Conservation (phyloP, 352 stramenopile genomes). For the Pseudoperonospora humuli region DNA sequence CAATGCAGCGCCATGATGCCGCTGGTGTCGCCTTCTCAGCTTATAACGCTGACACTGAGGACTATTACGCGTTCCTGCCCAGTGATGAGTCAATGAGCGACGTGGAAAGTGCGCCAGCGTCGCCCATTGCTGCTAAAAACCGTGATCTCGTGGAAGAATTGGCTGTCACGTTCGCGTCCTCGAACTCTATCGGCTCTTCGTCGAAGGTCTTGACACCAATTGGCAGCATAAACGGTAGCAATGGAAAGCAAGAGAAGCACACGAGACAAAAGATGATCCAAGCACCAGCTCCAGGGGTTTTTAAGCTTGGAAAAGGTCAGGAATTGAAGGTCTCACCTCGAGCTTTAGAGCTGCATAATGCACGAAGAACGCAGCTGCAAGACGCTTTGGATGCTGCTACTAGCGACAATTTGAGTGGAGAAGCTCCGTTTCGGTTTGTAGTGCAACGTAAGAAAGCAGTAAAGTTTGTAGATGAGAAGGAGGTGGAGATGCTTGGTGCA, state of each 20-base stretch:
- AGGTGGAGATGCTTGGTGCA: not conserved
- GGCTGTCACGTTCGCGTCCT: constrained; percentile 15
- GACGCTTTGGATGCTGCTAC: constrained; percentile 34
- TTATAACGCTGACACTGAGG: constrained; percentile 28
- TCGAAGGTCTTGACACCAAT: constrained; percentile 26
- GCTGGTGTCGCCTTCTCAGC: constrained; percentile 22
- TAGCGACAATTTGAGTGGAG: not conserved
- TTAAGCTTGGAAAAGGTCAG: constrained; percentile 18
- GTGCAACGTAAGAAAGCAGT: constrained; percentile 6
- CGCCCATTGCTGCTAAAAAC: constrained; percentile 1
- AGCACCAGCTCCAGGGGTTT: constrained; percentile 10
- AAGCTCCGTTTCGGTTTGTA: constrained; percentile 44
- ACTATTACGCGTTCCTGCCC: constrained; percentile 54
- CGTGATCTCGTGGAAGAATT: constrained; percentile 24
- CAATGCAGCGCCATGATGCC: constrained; percentile 6
- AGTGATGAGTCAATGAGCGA: constrained; percentile 50
- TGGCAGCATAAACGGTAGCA: constrained; percentile 9
- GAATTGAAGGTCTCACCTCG: constrained; percentile 32
- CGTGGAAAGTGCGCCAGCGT: constrained; percentile 14
- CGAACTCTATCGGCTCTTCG: constrained; percentile 10
- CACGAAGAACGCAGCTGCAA: constrained; percentile 34
- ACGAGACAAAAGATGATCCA: not conserved
- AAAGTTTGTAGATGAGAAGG: constrained; percentile 17
- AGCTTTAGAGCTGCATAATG: constrained; percentile 29
- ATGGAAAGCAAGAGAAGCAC: not conserved